Evolutionary conservation across 2,329 filamentous ascomycete species (phyloP).

Genomic region (Pseudopyricularia cyperi): DNA sequence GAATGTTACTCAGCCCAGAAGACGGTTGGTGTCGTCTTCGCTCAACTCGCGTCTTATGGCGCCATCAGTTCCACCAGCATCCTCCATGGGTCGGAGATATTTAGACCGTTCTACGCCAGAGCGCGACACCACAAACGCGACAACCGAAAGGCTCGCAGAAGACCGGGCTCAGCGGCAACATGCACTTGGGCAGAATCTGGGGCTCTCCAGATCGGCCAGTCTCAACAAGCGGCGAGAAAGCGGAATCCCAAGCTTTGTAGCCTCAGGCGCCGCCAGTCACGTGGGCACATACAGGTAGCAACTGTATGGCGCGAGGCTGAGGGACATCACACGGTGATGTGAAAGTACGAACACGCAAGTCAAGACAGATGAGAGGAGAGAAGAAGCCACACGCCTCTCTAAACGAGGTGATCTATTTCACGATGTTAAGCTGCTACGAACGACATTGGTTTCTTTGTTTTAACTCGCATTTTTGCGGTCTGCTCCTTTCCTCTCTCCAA

Average conservation of each 20-base stretch:
- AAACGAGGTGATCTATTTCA: neutral
- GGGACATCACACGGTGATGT: neutral
- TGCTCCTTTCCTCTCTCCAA: neutral
- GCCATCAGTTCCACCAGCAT: conserved; percentile 20
- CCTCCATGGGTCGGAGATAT: conserved; percentile 28
- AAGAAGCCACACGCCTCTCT: neutral
- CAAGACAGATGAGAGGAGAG: neutral
- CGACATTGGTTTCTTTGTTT: neutral
- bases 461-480: neutral
- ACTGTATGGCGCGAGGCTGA: neutral
- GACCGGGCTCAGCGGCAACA: conserved; percentile 30
- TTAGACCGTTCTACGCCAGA: conserved; percentile 31
- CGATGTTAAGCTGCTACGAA: neutral
- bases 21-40: conserved; percentile 36
- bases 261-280: conserved; percentile 16
- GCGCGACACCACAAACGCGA: conserved; percentile 20
- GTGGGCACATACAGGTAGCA: conserved; percentile 29
- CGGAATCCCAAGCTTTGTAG: conserved; percentile 21
- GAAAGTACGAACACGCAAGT: neutral
- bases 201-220: conserved; percentile 31
- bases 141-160: conserved; percentile 23
- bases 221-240: conserved; percentile 31
- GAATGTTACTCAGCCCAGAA: conserved; percentile 36
- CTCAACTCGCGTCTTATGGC: conserved; percentile 32
- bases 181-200: conserved; percentile 26